phyloP scores from a whole-genome alignment of 106 monocot species.

The Dendrobium officinale region DNA sequence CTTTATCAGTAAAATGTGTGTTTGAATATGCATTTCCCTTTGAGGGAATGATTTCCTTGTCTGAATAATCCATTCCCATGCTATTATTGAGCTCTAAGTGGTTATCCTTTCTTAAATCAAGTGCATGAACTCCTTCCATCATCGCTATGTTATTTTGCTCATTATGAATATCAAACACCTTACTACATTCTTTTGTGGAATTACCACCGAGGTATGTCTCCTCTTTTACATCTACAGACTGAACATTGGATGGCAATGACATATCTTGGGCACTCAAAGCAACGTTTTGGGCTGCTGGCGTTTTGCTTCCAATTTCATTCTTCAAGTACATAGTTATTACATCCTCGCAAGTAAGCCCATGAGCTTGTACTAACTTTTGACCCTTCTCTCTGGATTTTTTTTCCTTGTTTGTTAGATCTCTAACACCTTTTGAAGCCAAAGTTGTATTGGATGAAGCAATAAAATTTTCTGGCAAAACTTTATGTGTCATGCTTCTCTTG shows the following conservation, averaged over 20 bases:
- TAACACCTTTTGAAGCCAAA: constrained; percentile 14
- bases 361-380: constrained; percentile 8
- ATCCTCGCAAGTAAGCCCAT: constrained; percentile 21
- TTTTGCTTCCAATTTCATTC: constrained; percentile 30
- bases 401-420: constrained; percentile 17
- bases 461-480: constrained; percentile 8
- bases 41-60: constrained; percentile 11
- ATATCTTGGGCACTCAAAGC: constrained; percentile 20
- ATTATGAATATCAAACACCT: neutral
- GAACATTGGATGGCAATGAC: constrained; percentile 11
- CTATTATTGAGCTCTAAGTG: constrained; percentile 8
- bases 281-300: constrained; percentile 14
- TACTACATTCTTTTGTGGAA: constrained; percentile 12
- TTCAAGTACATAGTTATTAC: constrained; percentile 12
- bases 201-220: constrained; percentile 16
- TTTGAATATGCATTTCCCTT: constrained; percentile 28
- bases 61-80: constrained; percentile 14
- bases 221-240: constrained; percentile 11
- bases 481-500: constrained; percentile 4
- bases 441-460: neutral
- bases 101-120: constrained; percentile 18
- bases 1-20: constrained; percentile 15
- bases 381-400: constrained; percentile 23
- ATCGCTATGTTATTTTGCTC: constrained; percentile 13
- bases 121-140: constrained; percentile 9